These are phyloP conservation scores for Akanthomyces lecanii DNA, from an alignment of 2,329 filamentous ascomycete genomes.

Conservation along the genomic window DNA sequence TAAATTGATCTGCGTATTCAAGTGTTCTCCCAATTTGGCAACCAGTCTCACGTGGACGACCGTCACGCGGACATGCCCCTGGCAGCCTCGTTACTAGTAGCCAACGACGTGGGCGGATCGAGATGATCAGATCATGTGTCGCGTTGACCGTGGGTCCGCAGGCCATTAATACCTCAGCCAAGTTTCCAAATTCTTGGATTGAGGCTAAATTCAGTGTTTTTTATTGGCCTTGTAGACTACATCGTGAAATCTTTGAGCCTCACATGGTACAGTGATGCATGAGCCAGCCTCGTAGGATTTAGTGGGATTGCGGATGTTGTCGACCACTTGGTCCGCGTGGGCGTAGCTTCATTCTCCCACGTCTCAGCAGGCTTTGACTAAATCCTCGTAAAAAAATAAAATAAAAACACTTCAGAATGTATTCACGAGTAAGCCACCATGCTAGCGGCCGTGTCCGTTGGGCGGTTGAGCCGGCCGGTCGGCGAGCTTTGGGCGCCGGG, in stretches of 20 bases:
- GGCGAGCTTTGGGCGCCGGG: background rate
- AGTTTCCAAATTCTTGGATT: background rate
- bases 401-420: too few species aligned
- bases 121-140: constrained; percentile 9
- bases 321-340: too few species aligned
- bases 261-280: background rate
- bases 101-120: background rate
- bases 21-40: background rate
- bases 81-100: constrained; percentile 8
- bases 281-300: background rate
- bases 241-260: background rate
- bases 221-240: background rate
- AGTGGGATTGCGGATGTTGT: background rate
- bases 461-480: background rate
- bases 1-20: too few species aligned
- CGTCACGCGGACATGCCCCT: constrained; percentile 1
- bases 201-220: background rate
- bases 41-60: background rate
- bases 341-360: too few species aligned
- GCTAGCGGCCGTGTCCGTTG: background rate
- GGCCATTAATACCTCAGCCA: background rate
- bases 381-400: too few species aligned
- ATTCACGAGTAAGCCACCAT: too few species aligned
- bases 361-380: too few species aligned
- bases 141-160: background rate